Conservation (phyloP, 2,329 filamentous ascomycete genomes). For the Botryotinia calthae region DNA sequence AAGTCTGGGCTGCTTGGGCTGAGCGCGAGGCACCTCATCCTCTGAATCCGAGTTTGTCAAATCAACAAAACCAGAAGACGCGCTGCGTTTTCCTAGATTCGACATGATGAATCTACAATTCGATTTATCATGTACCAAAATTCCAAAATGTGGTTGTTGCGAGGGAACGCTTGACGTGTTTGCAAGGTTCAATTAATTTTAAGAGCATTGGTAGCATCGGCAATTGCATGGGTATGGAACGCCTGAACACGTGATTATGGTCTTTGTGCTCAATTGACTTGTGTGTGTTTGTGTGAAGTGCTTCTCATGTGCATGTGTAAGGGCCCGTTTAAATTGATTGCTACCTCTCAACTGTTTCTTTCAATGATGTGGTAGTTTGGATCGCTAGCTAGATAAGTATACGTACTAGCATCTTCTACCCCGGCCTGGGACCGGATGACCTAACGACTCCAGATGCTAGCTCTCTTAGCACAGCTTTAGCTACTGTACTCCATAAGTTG, state of each 20-base stretch:
- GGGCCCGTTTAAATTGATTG: no score
- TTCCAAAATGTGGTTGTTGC: background rate
- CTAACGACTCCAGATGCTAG: background rate
- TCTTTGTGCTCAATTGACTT: background rate
- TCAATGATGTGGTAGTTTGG: background rate
- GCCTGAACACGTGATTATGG: background rate
- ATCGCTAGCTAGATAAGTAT: background rate
- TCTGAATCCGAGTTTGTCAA: conserved; percentile 43
- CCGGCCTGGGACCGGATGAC: background rate
- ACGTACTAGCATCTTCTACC: background rate
- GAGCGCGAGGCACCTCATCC: conserved; percentile 22
- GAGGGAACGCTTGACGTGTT: conserved; percentile 2
- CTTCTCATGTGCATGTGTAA: background rate
- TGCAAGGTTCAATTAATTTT: background rate
- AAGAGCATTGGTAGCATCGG: background rate
- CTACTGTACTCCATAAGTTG: background rate
- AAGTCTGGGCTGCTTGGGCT: conserved; percentile 34
- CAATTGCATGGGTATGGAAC: background rate
- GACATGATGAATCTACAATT: background rate
- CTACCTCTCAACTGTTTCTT: background rate
- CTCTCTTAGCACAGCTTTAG: background rate
- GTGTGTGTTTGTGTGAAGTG: background rate
- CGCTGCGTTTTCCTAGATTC: conserved; percentile 40
- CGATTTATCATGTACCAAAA: background rate
- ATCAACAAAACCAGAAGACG: conserved; percentile 41